Conservation (phyloP, 148 eudicot genomes). For the Heliamphora exappendiculata region DNA sequence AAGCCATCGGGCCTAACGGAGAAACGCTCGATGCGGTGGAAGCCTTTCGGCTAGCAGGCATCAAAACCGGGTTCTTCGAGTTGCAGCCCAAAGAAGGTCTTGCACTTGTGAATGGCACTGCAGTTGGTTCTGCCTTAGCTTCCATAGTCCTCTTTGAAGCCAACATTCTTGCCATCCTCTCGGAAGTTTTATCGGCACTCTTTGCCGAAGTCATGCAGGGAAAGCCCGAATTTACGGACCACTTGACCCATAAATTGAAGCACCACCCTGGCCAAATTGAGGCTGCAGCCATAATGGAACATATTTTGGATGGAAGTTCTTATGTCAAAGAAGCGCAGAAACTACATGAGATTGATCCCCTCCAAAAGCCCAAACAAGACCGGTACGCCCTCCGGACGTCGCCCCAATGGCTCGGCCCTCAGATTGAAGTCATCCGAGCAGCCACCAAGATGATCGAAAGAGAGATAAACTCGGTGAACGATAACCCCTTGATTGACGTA, state of each 20-base stretch:
- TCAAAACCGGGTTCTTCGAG: conserved; percentile 22
- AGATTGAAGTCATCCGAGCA: conserved; percentile 24
- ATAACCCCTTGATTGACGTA: conserved; percentile 30
- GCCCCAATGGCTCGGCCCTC: conserved; percentile 34
- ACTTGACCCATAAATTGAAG: conserved; percentile 30
- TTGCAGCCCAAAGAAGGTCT: conserved; percentile 33
- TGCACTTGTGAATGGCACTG: conserved; percentile 30
- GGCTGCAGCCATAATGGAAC: conserved; percentile 34
- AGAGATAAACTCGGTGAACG: conserved; percentile 32
- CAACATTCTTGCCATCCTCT: conserved; percentile 18
- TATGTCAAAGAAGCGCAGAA: conserved; percentile 24
- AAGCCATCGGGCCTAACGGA: conserved; percentile 22
- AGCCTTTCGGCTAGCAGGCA: conserved; percentile 20
- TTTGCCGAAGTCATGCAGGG: conserved; percentile 34
- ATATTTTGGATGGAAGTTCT: conserved; percentile 24
- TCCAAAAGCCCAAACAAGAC: conserved; percentile 32
- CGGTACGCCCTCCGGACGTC: conserved; percentile 30
- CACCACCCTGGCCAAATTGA: conserved; percentile 36
- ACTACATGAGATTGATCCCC: conserved; percentile 26
- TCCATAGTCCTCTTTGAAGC: conserved; percentile 27
- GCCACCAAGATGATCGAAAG: conserved; percentile 27
- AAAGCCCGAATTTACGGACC: conserved; percentile 30
- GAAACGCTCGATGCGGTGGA: conserved; percentile 5
- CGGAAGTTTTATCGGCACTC: conserved; percentile 21
- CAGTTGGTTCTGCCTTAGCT: conserved; percentile 31